phyloP scores from a whole-genome alignment of 2,329 filamentous ascomycete species.

The Diaporthe sp. region DNA sequence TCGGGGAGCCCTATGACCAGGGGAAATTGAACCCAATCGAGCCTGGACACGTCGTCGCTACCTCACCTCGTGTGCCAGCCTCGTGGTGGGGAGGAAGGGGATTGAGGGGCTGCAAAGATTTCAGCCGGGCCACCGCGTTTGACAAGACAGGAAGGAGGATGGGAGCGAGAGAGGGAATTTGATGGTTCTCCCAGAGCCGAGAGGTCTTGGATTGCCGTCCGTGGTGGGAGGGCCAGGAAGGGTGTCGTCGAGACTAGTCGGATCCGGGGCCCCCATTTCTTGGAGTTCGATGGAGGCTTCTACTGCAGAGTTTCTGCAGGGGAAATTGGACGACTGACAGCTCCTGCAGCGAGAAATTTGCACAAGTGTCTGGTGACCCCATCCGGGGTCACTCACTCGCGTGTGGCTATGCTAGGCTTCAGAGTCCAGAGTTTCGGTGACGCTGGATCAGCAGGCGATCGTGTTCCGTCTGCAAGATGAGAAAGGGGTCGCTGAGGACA shows the following conservation, averaged over 20 bases:
- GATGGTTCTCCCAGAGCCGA: slow-evolving; percentile 26
- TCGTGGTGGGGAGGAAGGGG: slow-evolving; percentile 23
- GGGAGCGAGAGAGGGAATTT: not conserved
- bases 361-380: slow-evolving; percentile 22
- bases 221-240: not conserved
- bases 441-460: slow-evolving; percentile 33
- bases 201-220: slow-evolving; percentile 13
- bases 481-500: slow-evolving; percentile 10
- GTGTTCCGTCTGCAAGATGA: slow-evolving; percentile 31
- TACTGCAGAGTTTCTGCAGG: slow-evolving; percentile 42
- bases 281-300: slow-evolving; percentile 39
- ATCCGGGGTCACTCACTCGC: slow-evolving; percentile 18
- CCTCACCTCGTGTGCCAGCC: slow-evolving; percentile 14
- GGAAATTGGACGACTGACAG: slow-evolving; percentile 40
- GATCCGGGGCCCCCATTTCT: slow-evolving; percentile 27
- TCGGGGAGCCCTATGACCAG: slow-evolving; percentile 7
- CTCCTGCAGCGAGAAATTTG: slow-evolving; percentile 39
- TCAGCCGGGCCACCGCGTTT: slow-evolving; percentile 16
- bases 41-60: slow-evolving; percentile 31
- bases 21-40: slow-evolving; percentile 29
- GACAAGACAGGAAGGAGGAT: slow-evolving; percentile 36
- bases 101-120: slow-evolving; percentile 29
- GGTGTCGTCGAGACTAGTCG: slow-evolving; percentile 26
- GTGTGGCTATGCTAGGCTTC: slow-evolving; percentile 31
- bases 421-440: slow-evolving; percentile 34